Conservation (phyloP, 164 flowering plant species). For the Aristolochia contorta region DNA sequence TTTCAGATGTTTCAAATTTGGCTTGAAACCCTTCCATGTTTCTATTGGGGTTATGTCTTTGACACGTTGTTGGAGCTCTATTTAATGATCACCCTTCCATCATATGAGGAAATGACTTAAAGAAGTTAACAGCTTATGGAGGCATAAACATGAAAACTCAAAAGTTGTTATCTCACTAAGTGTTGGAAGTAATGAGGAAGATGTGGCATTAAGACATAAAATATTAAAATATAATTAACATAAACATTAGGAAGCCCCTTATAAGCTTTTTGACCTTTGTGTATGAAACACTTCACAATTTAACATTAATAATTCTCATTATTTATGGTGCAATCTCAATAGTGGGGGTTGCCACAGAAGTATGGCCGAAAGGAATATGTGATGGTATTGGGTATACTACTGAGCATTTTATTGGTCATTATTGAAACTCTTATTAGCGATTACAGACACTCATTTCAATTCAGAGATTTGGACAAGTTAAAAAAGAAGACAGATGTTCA, state of each 20-base stretch:
- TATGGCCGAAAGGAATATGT: conserved; percentile 41
- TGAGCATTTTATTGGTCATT: conserved; percentile 37
- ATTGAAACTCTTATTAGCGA: conserved; percentile 46
- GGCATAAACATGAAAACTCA: conserved; percentile 29
- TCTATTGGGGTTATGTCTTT: too few species aligned
- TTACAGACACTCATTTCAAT: conserved; percentile 41
- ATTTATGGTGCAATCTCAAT: conserved; percentile 40
- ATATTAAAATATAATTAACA: conserved; percentile 31
- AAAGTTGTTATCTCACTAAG: conserved; percentile 19
- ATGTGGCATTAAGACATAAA: conserved; percentile 22
- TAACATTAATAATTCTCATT: conserved; percentile 42
- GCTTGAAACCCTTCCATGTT: too few species aligned
- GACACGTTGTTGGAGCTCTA: too few species aligned
- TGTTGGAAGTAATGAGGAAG: conserved; percentile 23
- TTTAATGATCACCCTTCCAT: conserved; percentile 34
- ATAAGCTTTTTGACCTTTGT: conserved; percentile 35
- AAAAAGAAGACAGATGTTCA: conserved; percentile 35
- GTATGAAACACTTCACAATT: conserved; percentile 47
- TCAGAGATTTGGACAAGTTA: conserved; percentile 38
- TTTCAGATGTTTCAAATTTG: too few species aligned
- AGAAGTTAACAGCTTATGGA: conserved; percentile 14
- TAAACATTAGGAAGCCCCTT: conserved; percentile 33
- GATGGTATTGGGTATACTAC: conserved; percentile 42
- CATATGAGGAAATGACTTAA: conserved; percentile 24
- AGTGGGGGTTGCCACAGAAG: conserved; percentile 43